Base-by-base conservation (phyloP, 768 basidiomycete genomes). In the Boletus pseudopeckii region DNA sequence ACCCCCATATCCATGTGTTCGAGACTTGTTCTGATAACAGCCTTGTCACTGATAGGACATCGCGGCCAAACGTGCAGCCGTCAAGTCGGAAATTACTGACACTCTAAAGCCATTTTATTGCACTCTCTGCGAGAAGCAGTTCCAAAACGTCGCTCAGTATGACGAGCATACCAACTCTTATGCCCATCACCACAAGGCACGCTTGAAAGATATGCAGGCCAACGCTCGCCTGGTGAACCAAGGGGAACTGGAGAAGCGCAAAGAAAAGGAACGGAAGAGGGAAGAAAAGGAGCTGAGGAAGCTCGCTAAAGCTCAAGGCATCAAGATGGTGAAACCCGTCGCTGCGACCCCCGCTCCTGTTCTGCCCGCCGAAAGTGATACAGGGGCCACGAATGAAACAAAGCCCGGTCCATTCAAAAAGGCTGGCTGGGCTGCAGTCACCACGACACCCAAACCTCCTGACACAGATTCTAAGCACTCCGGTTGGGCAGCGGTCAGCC, bases 151-250 rank as follows among this genome's bases (percentile, higher is more conserved):
- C 18, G 84, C 88, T 0, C 90, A 91, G 63, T 93, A 89, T 61
- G 91, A 92, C 58, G 91, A 92, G 63, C 91, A 93, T 69, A 89
- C 88, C 50, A 92, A 92, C 63, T 91, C 91, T 7, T 92, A 91
- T 59, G 88, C 89, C 0, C 90, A 92, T 64, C 88, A 90, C 61
- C 90, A 91, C 73, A 91, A 88, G 71, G 85, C 85, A 34, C 85
- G 91, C 45, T 80, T 85, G 67, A 85, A 75, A 60, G 90, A 92
- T 60, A 88, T 92, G 88, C 87, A 90, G 72, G 82, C 83, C 28
- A 83, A 83, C 46, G 80, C 80, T 46, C 83, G 86, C 11, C 71
- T 82, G n/a, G 81, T 82, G 50, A 78, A 79, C 15, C 76, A 82
- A 60, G 86, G 82, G 53, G 89, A 89, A 49, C 59, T 83, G 15